Conservation (phyloP, 768 basidiomycete species). For the Rhizopogon rudus region DNA sequence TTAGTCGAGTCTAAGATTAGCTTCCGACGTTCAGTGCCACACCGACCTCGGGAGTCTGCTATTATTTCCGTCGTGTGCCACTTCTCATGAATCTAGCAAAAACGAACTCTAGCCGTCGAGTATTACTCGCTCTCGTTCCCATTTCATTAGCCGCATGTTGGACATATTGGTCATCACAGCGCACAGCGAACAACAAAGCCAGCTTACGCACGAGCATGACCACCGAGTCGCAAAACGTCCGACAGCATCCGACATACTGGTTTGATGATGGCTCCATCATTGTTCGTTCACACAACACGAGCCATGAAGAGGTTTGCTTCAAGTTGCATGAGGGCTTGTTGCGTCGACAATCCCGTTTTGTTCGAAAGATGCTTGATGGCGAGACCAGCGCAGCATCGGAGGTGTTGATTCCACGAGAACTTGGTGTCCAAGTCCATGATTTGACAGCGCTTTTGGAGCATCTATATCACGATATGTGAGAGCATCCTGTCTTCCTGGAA, state of each 20-base stretch:
- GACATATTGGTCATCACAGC: constrained; percentile 3
- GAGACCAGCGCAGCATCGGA: constrained; percentile 6
- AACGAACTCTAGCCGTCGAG: constrained; percentile 2
- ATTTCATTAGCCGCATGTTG: constrained; percentile 7
- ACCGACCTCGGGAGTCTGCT: too few species aligned
- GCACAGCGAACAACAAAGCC: neutral
- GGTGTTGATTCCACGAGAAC: constrained; percentile 31
- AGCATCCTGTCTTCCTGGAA: constrained; percentile 10
- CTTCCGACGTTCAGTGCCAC: neutral
- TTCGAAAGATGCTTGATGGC: constrained; percentile 9
- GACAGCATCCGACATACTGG: constrained; percentile 52
- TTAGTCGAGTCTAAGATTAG: neutral
- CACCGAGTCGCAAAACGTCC: neutral
- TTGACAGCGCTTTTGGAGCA: constrained; percentile 55
- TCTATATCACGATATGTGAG: constrained; percentile 67
- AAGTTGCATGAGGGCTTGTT: constrained; percentile 53
- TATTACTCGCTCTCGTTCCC: constrained; percentile 5
- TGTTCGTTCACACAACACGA: constrained; percentile 34
- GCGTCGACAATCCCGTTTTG: constrained; percentile 40
- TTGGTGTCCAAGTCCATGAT: constrained; percentile 38
- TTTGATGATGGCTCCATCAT: constrained; percentile 62
- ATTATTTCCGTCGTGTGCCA: neutral
- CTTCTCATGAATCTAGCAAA: constrained; percentile 1
- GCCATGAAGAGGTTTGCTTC: constrained; percentile 32
- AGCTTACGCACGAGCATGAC: neutral